phyloP scores from a whole-genome alignment of 1,284 basidiomycete genomes.

The Heterobasidion parviporum region DNA sequence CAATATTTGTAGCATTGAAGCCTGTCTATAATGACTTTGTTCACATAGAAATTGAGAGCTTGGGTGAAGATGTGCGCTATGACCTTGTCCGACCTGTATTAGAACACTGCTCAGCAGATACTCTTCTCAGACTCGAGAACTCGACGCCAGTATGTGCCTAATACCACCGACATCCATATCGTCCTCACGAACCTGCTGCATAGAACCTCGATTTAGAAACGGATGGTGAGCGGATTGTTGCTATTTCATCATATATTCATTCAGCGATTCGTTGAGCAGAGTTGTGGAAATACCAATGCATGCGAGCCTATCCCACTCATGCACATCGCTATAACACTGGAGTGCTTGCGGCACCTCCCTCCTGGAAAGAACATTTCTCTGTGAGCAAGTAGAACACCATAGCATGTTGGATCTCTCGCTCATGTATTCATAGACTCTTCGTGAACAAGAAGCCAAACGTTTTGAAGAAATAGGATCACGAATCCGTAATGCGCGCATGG shows the following conservation, averaged over 20 bases:
- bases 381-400: constrained; percentile 31
- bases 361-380: constrained; percentile 64
- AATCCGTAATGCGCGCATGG: constrained; percentile 54
- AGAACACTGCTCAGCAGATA: constrained; percentile 61
- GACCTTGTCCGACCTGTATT: constrained; percentile 62
- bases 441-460: constrained; percentile 46
- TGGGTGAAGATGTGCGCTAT: constrained; percentile 47
- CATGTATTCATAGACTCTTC: constrained; percentile 33
- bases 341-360: constrained; percentile 36
- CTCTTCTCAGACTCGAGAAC: constrained; percentile 57
- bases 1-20: neutral
- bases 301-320: constrained; percentile 45
- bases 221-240: constrained; percentile 34
- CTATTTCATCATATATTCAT: constrained; percentile 10
- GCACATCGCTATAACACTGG: constrained; percentile 34
- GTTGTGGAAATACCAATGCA: constrained; percentile 61
- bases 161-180: constrained; percentile 2
- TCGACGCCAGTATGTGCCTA: constrained; percentile 51
- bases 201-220: constrained; percentile 54
- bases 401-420: constrained; percentile 2
- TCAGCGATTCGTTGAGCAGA: constrained; percentile 30
- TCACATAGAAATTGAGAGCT: constrained; percentile 40
- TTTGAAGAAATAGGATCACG: constrained; percentile 51
- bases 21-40: neutral
- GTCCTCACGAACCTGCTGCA: constrained; percentile 11